Percentiles rank a stretch among this genome's conserved stretches.
Conservation (phyloP, 2,329 filamentous ascomycete genomes). For the Apiospora arundinis region DNA sequence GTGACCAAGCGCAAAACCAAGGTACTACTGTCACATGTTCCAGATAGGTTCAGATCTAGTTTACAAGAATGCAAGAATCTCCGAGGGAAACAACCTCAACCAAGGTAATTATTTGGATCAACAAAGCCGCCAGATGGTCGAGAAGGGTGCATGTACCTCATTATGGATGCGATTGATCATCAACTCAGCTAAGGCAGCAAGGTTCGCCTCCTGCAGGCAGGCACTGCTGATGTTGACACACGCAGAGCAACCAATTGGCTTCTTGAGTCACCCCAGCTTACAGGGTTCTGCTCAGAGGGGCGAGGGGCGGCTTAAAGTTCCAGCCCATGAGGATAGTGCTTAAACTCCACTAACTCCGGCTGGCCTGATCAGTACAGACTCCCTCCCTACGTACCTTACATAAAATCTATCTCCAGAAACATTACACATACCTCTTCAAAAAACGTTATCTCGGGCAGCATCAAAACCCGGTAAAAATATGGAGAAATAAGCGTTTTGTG, state of each 20-base stretch:
- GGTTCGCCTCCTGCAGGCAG: constrained; percentile 13
- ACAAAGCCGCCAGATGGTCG: not conserved
- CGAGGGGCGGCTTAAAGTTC: not conserved
- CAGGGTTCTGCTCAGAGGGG: not conserved
- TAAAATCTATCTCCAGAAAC: not conserved
- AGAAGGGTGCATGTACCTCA: not conserved
- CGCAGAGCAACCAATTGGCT: constrained; percentile 7
- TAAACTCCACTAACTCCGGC: constrained; percentile 13
- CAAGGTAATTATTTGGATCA: not conserved
- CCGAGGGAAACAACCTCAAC: not conserved
- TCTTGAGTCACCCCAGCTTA: constrained; percentile 8
- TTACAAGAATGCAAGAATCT: not conserved
- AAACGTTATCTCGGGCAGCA: no score
- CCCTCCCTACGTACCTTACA: no score
- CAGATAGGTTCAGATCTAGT: not conserved
- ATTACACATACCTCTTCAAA: no score
- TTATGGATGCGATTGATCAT: constrained; percentile 4
- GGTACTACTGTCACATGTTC: not conserved
- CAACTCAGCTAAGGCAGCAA: not conserved
- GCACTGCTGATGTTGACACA: constrained; percentile 16
- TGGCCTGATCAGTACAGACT: not conserved
- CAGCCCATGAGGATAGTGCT: not conserved
- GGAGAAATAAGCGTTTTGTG: no score
- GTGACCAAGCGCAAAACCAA: not conserved
- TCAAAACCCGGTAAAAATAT: no score